Evolutionary conservation across 345 rosid genomes (phyloP).

Genomic region (Populus simonii): DNA sequence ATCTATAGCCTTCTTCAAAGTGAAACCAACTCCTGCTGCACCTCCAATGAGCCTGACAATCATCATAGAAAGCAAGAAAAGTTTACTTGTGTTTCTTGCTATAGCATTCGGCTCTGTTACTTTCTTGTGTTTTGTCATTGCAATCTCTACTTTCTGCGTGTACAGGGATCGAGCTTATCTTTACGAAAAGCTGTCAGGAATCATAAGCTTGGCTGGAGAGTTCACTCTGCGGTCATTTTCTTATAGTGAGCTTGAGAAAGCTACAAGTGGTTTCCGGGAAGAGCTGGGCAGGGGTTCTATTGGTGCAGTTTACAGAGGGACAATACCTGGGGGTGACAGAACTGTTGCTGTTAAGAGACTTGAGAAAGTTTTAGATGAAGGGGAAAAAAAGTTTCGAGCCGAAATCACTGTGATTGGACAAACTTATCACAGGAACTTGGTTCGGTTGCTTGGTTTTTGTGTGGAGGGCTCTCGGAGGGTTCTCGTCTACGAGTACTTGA

Average conservation of each 20-base stretch:
- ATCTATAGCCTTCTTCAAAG: background rate
- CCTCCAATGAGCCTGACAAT: background rate
- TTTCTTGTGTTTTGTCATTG: conserved; percentile 9
- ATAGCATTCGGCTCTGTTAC: conserved; percentile 9
- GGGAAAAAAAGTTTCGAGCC: conserved; percentile 18
- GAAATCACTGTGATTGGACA: conserved; percentile 25
- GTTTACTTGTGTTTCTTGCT: conserved; percentile 1
- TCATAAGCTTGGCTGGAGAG: conserved; percentile 12
- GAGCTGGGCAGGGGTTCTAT: conserved; percentile 7
- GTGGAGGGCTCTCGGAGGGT: conserved; percentile 16
- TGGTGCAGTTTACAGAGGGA: conserved; percentile 34
- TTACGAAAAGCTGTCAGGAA: background rate
- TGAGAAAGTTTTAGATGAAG: background rate
- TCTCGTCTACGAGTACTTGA: conserved; percentile 30
- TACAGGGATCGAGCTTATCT: conserved; percentile 13
- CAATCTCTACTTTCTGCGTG: conserved; percentile 13
- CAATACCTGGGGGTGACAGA: background rate
- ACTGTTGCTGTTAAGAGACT: conserved; percentile 11
- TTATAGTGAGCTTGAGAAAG: conserved; percentile 12
- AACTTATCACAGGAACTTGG: conserved; percentile 33
- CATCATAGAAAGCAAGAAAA: background rate
- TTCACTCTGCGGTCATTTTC: conserved; percentile 20
- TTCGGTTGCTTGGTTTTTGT: conserved; percentile 31
- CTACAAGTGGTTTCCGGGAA: conserved; percentile 21
- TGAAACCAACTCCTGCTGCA: background rate